Conservation (phyloP, 1,284 basidiomycete genomes). For the Cryptococcus jaspeensis region DNA sequence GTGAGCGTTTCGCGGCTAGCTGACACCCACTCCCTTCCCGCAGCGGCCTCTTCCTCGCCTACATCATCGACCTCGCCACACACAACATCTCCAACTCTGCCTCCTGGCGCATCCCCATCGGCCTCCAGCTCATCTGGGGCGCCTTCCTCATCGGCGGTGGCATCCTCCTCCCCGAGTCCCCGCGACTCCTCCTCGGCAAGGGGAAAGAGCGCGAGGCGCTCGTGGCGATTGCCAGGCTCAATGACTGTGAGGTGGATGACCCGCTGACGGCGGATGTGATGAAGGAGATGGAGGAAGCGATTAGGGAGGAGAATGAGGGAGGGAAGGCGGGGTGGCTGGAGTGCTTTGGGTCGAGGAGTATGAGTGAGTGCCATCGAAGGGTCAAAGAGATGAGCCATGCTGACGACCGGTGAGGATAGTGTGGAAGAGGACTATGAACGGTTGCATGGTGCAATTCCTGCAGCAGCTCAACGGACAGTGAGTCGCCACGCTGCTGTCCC, state of each 20-base stretch:
- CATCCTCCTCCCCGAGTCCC: conserved; percentile 72
- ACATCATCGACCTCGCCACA: conserved; percentile 63
- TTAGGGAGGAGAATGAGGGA: conserved; percentile 64
- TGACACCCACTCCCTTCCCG: not conserved
- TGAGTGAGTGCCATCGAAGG: conserved; percentile 42
- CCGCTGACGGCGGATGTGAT: conserved; percentile 64
- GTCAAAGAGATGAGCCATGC: not conserved
- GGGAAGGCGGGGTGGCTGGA: conserved; percentile 75
- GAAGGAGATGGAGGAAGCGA: conserved; percentile 62
- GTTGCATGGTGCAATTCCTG: conserved; percentile 76
- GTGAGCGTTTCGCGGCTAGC: not conserved
- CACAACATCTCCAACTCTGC: conserved; percentile 62
- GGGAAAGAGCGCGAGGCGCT: conserved; percentile 57
- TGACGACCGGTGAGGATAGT: conserved; percentile 29
- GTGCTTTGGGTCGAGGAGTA: conserved; percentile 70
- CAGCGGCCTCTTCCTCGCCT: conserved; percentile 65
- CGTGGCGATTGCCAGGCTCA: conserved; percentile 64
- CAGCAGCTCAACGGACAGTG: conserved; percentile 63
- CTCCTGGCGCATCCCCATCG: conserved; percentile 62
- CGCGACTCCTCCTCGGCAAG: conserved; percentile 41
- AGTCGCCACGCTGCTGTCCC: conserved; percentile 43
- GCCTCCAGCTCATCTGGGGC: conserved; percentile 40
- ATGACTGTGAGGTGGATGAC: conserved; percentile 63
- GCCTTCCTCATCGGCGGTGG: conserved; percentile 57
- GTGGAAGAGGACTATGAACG: conserved; percentile 27